Evolutionary conservation across 225 moss, liverwort and hornwort genomes (phyloP), one percentile per base, ranked within the genome.

Genomic region (Marchantia paleacea): DNA sequence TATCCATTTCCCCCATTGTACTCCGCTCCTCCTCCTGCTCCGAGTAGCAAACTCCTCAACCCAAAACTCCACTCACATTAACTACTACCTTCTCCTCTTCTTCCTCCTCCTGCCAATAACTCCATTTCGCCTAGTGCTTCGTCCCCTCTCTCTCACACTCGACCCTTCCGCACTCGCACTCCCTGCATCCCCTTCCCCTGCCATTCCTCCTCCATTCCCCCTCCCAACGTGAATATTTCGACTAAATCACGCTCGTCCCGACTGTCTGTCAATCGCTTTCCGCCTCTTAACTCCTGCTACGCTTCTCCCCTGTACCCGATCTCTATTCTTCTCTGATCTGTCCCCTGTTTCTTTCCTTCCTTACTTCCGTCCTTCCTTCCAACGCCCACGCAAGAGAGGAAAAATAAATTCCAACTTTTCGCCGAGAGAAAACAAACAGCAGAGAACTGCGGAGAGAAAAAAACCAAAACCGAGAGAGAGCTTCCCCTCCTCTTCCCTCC

Each of bases 1-100:
- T 89, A 75, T 92, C 91, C 77, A 81, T 87, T 72, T 92, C 92
- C 80, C 78, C 91, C 94, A 90, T 92, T 85, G 55, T 68, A 10
- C 75, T 64, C 62, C 49, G 51, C 77, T 65, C 30, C 65, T 51
- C 8, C 78, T 64, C 74, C 50, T 22, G 72, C 7, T n/a, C n/a
- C 72, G 10, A 51, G n/a, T 72, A 79, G 69, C 75, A 74, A 7
- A 8, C 51, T 66, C 72, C 25, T 26, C 64, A 26, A 48, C 12
- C 31, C 65, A 71, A 16, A 10, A 50, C 50, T 72, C 80, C 39
- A 54, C 53, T 78, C 78, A 82, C 85, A 81, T 81, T 85, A 74
- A n/a, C 53, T n/a, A 64, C 67, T 57, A 55, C 50, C 80, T 65
- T 78, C 78, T 78, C 78, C 65, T 78, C 65, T 65, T 78, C 51